These are phyloP conservation scores for Aureobasidium sp. DNA, from an alignment of 2,329 filamentous ascomycete genomes.

Conservation along the genomic window DNA sequence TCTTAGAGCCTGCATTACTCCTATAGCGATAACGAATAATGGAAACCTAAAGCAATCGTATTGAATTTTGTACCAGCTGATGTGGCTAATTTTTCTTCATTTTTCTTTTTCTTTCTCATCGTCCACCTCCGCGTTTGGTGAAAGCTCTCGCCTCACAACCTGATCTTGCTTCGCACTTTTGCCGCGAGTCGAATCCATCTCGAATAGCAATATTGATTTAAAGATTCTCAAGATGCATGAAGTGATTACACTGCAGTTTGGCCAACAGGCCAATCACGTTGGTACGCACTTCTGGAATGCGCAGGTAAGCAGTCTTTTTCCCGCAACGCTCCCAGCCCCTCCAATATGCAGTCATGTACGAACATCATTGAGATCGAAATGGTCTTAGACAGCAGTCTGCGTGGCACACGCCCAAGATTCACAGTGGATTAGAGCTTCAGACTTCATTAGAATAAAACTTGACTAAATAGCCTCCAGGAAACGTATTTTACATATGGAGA, in stretches of 20 bases:
- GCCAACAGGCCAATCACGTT: conserved; percentile 85
- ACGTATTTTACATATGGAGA: conserved; percentile 86
- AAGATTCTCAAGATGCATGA: conserved; percentile 65
- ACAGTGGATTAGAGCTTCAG: background rate
- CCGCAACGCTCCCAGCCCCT: background rate
- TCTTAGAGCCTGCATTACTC: background rate
- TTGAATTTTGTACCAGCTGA: too few species aligned
- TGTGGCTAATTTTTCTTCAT: background rate
- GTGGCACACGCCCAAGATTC: background rate
- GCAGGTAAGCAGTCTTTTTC: conserved; percentile 49
- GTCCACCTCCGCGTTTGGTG: conserved; percentile 1
- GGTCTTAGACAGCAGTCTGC: background rate
- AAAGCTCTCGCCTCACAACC: background rate
- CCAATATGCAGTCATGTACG: background rate
- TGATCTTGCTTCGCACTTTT: background rate
- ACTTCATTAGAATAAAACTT: background rate
- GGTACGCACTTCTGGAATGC: conserved; percentile 97
- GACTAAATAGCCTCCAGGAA: conserved; percentile 51
- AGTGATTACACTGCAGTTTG: conserved; percentile 88
- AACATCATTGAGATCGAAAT: background rate
- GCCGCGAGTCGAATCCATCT: background rate
- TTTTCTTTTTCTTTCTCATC: background rate
- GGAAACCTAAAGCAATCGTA: background rate
- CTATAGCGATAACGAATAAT: background rate
- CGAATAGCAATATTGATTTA: background rate